Conservation (phyloP, 805 yeast genomes). For the Candida odintsovae region DNA sequence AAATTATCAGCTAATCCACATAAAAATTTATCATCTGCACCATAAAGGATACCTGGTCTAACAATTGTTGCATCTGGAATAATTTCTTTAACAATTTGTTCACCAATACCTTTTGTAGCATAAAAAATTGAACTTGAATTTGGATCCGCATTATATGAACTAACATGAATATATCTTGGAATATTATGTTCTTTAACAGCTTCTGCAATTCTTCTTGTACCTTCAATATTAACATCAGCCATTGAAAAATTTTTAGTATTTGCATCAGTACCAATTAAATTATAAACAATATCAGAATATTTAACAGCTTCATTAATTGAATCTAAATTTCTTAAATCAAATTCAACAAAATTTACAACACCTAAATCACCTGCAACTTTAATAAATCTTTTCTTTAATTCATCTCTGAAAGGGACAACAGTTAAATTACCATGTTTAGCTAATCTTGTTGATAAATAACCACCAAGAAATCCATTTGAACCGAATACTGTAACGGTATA, state of each 20-base stretch:
- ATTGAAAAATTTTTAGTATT: constrained; percentile 74
- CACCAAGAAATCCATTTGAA: constrained; percentile 73
- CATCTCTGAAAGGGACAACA: constrained; percentile 78
- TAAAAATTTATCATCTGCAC: constrained; percentile 66
- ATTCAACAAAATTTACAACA: constrained; percentile 77
- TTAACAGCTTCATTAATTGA: constrained; percentile 73
- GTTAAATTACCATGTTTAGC: constrained; percentile 79
- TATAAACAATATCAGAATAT: constrained; percentile 77
- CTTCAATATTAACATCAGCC: constrained; percentile 80
- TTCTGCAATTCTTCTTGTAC: constrained; percentile 69
- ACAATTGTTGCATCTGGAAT: constrained; percentile 77
- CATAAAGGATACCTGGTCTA: constrained; percentile 78
- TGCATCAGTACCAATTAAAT: constrained; percentile 71
- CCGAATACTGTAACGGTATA: constrained; percentile 88
- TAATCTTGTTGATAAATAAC: constrained; percentile 61
- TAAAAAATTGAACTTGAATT: constrained; percentile 63
- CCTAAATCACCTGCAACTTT: constrained; percentile 85
- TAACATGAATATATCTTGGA: constrained; percentile 72
- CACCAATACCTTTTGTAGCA: constrained; percentile 77
- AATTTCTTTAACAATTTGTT: constrained; percentile 59
- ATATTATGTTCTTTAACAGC: constrained; percentile 66
- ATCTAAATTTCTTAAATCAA: constrained; percentile 71
- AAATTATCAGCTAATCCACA: constrained; percentile 51
- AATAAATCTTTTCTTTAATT: constrained; percentile 67
- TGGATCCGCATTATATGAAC: constrained; percentile 70